phyloP scores from a whole-genome alignment of 208 protist genomes.

The Trypanosoma avium region DNA sequence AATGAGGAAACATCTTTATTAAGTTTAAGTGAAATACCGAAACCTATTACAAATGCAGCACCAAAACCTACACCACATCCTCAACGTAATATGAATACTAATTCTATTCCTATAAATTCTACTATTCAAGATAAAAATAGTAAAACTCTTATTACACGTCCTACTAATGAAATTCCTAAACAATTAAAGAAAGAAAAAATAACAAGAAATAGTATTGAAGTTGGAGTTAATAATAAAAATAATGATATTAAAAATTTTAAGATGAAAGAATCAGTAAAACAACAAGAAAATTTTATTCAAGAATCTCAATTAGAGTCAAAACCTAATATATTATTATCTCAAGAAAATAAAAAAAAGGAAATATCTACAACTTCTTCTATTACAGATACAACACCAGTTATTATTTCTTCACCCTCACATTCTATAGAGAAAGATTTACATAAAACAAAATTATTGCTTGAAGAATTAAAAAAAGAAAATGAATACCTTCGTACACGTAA shows the following conservation, averaged over 20 bases:
- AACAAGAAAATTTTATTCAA: no score
- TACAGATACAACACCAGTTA: neutral
- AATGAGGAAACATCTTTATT: neutral
- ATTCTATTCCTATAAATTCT: no score
- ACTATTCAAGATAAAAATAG: neutral
- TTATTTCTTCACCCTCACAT: neutral
- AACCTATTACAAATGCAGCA: neutral
- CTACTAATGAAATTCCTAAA: neutral
- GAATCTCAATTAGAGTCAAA: neutral
- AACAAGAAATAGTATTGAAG: no score
- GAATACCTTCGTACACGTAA: constrained; percentile 40
- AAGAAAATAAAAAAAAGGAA: neutral
- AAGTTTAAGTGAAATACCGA: neutral
- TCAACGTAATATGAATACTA: no score
- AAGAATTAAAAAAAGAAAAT: constrained; percentile 68
- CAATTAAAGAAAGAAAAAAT: neutral
- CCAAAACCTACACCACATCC: neutral
- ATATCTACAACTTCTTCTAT: neutral
- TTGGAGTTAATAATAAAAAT: no score
- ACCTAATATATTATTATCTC: neutral
- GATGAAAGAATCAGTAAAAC: no score
- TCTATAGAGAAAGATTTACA: constrained; percentile 37
- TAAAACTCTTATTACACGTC: neutral
- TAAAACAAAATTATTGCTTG: constrained; percentile 52
- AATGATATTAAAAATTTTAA: no score